These are phyloP conservation scores for Leucocoprinus sp. DNA, from an alignment of 768 basidiomycete species.

Conservation along the genomic window DNA sequence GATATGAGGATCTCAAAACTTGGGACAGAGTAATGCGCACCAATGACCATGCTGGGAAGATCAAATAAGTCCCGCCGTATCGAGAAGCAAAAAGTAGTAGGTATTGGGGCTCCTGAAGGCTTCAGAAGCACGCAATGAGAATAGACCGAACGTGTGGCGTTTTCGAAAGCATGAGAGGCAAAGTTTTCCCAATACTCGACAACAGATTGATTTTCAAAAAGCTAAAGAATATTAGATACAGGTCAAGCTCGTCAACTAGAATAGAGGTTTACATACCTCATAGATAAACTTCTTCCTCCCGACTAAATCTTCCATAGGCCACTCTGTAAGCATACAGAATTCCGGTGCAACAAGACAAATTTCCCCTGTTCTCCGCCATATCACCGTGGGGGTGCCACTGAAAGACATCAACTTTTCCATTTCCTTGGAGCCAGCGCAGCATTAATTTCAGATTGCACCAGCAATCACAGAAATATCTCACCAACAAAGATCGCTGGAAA, in stretches of 20 bases:
- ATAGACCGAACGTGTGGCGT: conserved; percentile 92
- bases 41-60: conserved; percentile 82
- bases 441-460: conserved; percentile 10
- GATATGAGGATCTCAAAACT: not conserved
- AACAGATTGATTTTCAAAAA: conserved; percentile 92
- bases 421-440: conserved; percentile 46
- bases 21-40: conserved; percentile 29
- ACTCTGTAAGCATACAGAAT: conserved; percentile 90
- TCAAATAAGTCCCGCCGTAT: conserved; percentile 91
- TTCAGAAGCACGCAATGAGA: conserved; percentile 87
- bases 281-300: conserved; percentile 56
- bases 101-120: conserved; percentile 74
- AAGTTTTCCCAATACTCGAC: conserved; percentile 98
- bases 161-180: conserved; percentile 94
- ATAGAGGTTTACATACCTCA: conserved; percentile 37
- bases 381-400: conserved; percentile 94
- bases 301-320: conserved; percentile 76
- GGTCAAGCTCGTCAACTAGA: not conserved
- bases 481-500: conserved; percentile 88
- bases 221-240: conserved; percentile 28
- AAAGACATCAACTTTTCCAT: conserved; percentile 95
- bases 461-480: conserved; percentile 22
- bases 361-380: conserved; percentile 97
- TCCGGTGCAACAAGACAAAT: conserved; percentile 95
- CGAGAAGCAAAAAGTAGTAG: conserved; percentile 93